Base-by-base conservation (phyloP, 2,329 filamentous ascomycete species). In the Trichoderma sp. region DNA sequence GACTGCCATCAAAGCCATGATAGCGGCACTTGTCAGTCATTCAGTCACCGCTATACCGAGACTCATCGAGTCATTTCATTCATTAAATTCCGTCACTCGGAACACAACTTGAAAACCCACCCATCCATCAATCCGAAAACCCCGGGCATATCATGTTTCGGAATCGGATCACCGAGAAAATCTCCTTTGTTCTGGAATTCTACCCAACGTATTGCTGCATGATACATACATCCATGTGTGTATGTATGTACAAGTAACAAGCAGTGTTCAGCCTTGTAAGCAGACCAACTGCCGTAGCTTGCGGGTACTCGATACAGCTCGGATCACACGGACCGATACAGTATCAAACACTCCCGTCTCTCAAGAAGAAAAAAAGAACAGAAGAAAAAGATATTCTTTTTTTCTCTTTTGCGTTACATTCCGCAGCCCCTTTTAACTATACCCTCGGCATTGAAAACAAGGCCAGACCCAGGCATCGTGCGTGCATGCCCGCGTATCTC, bases 391-490 rank as follows among this genome's bases (percentile, higher is more conserved):
- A 15, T 39, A 26, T 18, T n/a, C 47, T 15, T 51, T 24, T 57
- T 57, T 43, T n/a, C 15, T 43, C 6, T 43, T 1, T 67, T 53
- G 21, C 21, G 47, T 53, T 53, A 53, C 47, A 53, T 53, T 53
- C 47, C 47, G 21, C 47, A 24, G 47, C 47, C 47, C 47, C 47
- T 67, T 28, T 28, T 26, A 21, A 67, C 43, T 28, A 3, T 28
- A 67, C n/a, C 64, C 64, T 67, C 64, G 64, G 64, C 26, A 67
- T 57, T 57, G 7, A 39, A 43, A 28, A 11, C 8, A 63, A 43
- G 28, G 26, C 26, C 39, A 43, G 39, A 6, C 36, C 36, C 36
- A 47, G 26, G 61, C 64, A 56, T 57, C 64, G 34, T 39, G 47
- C 60, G 26, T 63, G 21, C 34, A 28, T n/a, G 60, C 39, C 47